Base-by-base conservation (phyloP, 768 basidiomycete species). In the Coprinopsis cinerea region DNA sequence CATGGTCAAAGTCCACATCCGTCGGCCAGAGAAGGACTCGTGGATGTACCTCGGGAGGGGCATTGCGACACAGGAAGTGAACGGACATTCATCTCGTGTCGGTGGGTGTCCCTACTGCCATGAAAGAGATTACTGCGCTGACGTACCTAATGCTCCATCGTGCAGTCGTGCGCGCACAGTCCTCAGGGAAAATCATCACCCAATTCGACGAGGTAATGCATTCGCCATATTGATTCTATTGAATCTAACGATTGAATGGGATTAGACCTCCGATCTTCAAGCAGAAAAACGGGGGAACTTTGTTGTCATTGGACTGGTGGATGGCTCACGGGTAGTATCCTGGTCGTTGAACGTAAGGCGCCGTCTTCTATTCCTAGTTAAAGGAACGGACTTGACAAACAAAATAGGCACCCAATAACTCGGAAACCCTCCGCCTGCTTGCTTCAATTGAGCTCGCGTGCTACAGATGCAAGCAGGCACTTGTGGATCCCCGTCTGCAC, bases 231-330 rank as follows among this genome's bases (percentile, higher is more conserved):
- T 44, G 10, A 5, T 2, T 40, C 48, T 10, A 26, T 22, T 36
- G 20, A 13, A 11, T 44, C 30, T 39, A 30, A 50, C 24, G 39
- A 28, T 43, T 23, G 25, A 22, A 18, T 49, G 22, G 9, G 18
- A 25, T 43, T 11, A 87, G 84, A 61, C 71, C 20, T 79, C 79
- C 50, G 83, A 90, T 61, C 67, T 91, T 30, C 86, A 90, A 69
- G 88, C 88, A 15, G 89, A 92, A 67, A 88, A 87, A 66, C 78
- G 89, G 55, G 89, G 89, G 46, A 91, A 90, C 62, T 92, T 92
- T 60, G 83, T 92, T 18, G 87, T 92, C 23, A 78, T 92, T 47
- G 83, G 85, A 36, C 85, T 84, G 48, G 81, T 92, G 18, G 86
- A 91, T 51, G 82, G 80, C 18, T 62, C 73, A 34, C 79, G 77